Conservation (phyloP, 352 stramenopile species). For the Globisporangium lucens region DNA sequence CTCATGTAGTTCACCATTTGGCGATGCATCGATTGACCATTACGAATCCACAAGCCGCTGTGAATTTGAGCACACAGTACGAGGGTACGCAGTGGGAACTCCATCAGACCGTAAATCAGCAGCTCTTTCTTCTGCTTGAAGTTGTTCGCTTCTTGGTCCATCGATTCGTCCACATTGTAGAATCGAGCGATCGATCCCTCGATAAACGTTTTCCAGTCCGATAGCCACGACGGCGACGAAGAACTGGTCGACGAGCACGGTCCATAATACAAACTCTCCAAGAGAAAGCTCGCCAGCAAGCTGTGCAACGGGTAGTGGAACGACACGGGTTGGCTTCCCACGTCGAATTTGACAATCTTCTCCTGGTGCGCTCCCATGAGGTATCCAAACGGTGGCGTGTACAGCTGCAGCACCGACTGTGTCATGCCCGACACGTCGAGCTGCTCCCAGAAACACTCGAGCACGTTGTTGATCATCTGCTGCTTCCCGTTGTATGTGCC, state of each 20-base stretch:
- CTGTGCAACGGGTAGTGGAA: slow-evolving; percentile 90
- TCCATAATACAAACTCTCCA: slow-evolving; percentile 75
- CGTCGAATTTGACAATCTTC: slow-evolving; percentile 76
- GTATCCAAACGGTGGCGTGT: slow-evolving; percentile 58
- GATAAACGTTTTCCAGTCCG: slow-evolving; percentile 48
- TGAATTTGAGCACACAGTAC: slow-evolving; percentile 76
- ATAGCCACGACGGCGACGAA: slow-evolving; percentile 32
- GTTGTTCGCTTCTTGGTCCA: slow-evolving; percentile 21
- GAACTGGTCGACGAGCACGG: slow-evolving; percentile 21
- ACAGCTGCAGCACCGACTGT: slow-evolving; percentile 44
- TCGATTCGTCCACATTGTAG: slow-evolving; percentile 21
- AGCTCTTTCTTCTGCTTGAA: slow-evolving; percentile 46
- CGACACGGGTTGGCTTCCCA: slow-evolving; percentile 73
- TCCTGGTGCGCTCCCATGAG: slow-evolving; percentile 44
- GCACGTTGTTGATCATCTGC: slow-evolving; percentile 66
- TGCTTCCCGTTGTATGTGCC: slow-evolving; percentile 35
- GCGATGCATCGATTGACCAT: slow-evolving; percentile 79
- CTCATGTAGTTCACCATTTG: slow-evolving; percentile 82
- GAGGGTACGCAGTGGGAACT: slow-evolving; percentile 73
- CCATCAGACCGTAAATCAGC: slow-evolving; percentile 71
- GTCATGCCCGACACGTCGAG: slow-evolving; percentile 45
- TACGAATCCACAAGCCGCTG: slow-evolving; percentile 80
- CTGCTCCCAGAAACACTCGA: slow-evolving; percentile 73
- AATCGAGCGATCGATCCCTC: slow-evolving; percentile 42
- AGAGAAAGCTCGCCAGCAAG: slow-evolving; percentile 72